phyloP scores from a whole-genome alignment of 1,139 yeast genomes.

The Hansenula lynferdii region DNA sequence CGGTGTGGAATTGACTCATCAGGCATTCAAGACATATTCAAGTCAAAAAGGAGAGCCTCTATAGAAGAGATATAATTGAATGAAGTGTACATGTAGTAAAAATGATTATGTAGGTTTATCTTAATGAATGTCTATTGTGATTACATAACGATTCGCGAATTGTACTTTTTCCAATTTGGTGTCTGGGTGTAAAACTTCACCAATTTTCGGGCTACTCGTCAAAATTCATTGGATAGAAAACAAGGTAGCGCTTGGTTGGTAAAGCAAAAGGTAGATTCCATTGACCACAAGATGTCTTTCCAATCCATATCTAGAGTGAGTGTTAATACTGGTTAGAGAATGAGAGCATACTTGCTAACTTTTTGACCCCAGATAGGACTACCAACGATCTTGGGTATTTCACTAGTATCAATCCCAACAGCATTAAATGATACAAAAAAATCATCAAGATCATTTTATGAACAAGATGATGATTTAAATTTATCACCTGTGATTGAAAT shows the following conservation, averaged over 20 bases:
- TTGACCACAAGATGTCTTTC: slow-evolving; percentile 1
- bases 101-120: too few relatives aligned
- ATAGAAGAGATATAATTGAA: not conserved
- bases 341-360: not conserved
- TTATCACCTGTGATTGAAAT: slow-evolving; percentile 11
- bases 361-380: slow-evolving; percentile 6
- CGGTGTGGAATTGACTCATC: slow-evolving; percentile 88
- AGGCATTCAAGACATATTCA: slow-evolving; percentile 44
- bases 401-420: slow-evolving; percentile 10
- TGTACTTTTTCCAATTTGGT: too few relatives aligned
- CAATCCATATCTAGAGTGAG: not conserved
- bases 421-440: slow-evolving; percentile 12
- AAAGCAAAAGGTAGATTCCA: too few relatives aligned
- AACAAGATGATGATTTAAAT: slow-evolving; percentile 15
- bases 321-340: not conserved
- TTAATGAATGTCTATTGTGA: too few relatives aligned
- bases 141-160: too few relatives aligned
- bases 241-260: too few relatives aligned
- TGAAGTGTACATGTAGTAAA: too few relatives aligned
- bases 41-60: not conserved
- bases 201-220: too few relatives aligned
- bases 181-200: too few relatives aligned
- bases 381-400: slow-evolving; percentile 10
- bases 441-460: slow-evolving; percentile 21
- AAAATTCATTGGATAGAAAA: too few relatives aligned